Evolutionary conservation across 768 basidiomycete genomes (phyloP).

Genomic region (Artomyces pyxidatus): DNA sequence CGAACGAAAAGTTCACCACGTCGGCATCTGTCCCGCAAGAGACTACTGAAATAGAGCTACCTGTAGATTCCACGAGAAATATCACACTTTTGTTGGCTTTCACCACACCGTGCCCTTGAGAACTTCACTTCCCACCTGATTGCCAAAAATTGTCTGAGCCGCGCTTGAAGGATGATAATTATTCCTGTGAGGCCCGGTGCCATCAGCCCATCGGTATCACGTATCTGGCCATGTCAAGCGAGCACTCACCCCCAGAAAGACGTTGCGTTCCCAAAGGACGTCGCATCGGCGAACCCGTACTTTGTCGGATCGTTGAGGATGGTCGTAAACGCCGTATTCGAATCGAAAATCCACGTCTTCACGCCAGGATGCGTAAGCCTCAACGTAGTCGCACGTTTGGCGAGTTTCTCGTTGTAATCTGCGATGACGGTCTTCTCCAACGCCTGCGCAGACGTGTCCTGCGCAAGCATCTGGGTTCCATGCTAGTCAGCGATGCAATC

Average conservation of each 20-base stretch:
- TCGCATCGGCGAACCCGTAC: slow-evolving; percentile 49
- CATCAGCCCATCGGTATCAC: background rate
- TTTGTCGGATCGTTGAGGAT: slow-evolving; percentile 39
- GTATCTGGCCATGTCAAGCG: background rate
- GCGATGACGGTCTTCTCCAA: slow-evolving; percentile 38
- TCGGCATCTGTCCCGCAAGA: no score
- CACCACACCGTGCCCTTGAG: slow-evolving; percentile 20
- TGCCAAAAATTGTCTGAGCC: slow-evolving; percentile 20
- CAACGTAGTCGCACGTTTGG: slow-evolving; percentile 31
- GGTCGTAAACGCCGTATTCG: slow-evolving; percentile 38
- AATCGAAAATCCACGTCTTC: slow-evolving; percentile 42
- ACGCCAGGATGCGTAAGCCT: slow-evolving; percentile 38
- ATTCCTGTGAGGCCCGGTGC: no score
- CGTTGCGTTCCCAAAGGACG: slow-evolving; percentile 34
- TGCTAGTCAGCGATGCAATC: no score
- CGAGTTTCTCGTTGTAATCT: slow-evolving; percentile 44
- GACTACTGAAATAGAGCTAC: no score
- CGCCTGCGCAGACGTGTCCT: slow-evolving; percentile 31
- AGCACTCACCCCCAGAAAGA: slow-evolving; percentile 47
- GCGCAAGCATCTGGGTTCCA: slow-evolving; percentile 36
- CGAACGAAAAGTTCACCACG: no score
- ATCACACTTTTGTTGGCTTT: no score
- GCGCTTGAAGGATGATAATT: slow-evolving; percentile 41
- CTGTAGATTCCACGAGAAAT: no score
- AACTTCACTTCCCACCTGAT: slow-evolving; percentile 16